Conservation (phyloP, 306 rosid genomes). For the Dalbergia oliveri region DNA sequence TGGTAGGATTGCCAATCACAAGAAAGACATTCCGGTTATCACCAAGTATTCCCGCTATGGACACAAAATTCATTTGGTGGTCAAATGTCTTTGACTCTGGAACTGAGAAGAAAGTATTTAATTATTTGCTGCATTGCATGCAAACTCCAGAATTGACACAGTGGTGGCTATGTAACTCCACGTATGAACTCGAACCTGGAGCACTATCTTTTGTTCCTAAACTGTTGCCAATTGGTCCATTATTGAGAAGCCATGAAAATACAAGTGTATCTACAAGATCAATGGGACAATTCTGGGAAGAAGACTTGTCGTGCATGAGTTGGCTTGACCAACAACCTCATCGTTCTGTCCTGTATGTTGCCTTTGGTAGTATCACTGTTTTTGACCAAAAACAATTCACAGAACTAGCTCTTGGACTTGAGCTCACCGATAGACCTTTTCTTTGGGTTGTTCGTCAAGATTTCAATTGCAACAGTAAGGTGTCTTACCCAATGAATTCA, state of each 20-base stretch:
- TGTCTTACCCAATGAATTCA: constrained; percentile 21
- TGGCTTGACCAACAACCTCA: constrained; percentile 39
- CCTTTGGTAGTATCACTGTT: constrained; percentile 24
- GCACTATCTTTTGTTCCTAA: constrained; percentile 6
- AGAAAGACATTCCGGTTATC: constrained; percentile 5
- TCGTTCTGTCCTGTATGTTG: constrained; percentile 24
- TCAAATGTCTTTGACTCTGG: background rate
- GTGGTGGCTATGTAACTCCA: background rate
- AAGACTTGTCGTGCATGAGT: constrained; percentile 30
- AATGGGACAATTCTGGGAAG: constrained; percentile 40
- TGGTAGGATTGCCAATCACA: constrained; percentile 14
- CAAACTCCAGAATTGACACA: background rate
- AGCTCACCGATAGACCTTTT: constrained; percentile 25
- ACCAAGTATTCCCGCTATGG: background rate
- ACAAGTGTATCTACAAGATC: background rate
- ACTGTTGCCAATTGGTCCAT: background rate
- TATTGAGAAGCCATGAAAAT: background rate
- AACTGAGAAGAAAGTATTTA: background rate
- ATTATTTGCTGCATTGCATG: background rate
- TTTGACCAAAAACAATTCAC: constrained; percentile 25
- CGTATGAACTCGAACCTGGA: constrained; percentile 25
- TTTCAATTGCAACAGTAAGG: background rate
- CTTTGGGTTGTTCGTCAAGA: constrained; percentile 51
- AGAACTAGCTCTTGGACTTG: constrained; percentile 36
- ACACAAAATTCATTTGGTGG: background rate